Evolutionary conservation across 495 filamentous ascomycete genomes (phyloP).

Genomic region (Trichoderma parareesei): DNA sequence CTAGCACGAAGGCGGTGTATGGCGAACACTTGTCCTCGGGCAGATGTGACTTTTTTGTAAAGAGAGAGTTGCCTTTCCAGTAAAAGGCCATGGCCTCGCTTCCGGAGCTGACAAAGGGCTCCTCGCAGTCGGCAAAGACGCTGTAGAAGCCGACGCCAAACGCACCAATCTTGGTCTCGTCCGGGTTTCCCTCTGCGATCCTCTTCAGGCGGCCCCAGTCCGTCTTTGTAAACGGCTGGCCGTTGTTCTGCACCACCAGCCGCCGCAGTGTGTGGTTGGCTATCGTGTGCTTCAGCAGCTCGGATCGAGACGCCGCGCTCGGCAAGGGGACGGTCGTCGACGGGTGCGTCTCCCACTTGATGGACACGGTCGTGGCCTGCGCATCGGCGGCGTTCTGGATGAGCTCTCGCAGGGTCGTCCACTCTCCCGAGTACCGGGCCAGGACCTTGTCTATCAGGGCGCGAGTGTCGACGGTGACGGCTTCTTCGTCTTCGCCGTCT

Average conservation of each 20-base stretch:
- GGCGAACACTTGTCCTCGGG: slow-evolving; percentile 50
- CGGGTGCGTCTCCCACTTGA: slow-evolving; percentile 83
- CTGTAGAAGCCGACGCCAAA: slow-evolving; percentile 99
- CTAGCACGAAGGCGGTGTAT: slow-evolving; percentile 84
- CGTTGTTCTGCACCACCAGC: slow-evolving; percentile 84
- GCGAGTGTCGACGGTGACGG: slow-evolving; percentile 96
- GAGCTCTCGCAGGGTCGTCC: slow-evolving; percentile 79
- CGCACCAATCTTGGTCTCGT: slow-evolving; percentile 97
- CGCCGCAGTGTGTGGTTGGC: slow-evolving; percentile 75
- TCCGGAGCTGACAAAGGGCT: slow-evolving; percentile 90
- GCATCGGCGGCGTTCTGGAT: slow-evolving; percentile 98
- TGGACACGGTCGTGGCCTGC: slow-evolving; percentile 76
- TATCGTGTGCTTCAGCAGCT: slow-evolving; percentile 72
- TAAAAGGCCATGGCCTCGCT: slow-evolving; percentile 94
- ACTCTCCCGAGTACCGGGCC: slow-evolving; percentile 90
- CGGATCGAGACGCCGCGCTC: slow-evolving; percentile 52
- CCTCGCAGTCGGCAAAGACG: slow-evolving; percentile 96
- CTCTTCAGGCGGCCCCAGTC: slow-evolving; percentile 93
- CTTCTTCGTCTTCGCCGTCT: slow-evolving; percentile 82
- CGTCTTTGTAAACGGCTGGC: slow-evolving; percentile 69
- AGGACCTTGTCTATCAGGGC: slow-evolving; percentile 97
- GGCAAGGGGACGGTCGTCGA: slow-evolving; percentile 70
- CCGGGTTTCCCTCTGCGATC: slow-evolving; percentile 96
- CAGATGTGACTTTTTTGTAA: slow-evolving; percentile 72
- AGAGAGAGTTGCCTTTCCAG: slow-evolving; percentile 93